Percentiles rank a stretch among this genome's conserved stretches.
Conservation (phyloP, 768 basidiomycete genomes). For the Suillus brevipes region DNA sequence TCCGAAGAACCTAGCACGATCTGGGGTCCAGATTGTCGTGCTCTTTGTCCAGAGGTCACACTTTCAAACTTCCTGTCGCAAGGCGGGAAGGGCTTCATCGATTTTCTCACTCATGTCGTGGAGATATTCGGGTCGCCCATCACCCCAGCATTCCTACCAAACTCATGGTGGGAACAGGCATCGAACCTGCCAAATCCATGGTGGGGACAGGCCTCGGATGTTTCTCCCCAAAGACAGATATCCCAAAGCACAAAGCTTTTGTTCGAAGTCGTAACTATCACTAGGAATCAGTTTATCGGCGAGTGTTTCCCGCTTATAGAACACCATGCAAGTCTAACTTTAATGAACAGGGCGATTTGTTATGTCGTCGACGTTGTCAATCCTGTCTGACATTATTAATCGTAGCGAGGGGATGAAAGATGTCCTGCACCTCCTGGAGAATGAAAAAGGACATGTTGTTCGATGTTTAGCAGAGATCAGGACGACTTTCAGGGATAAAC, state of each 20-base stretch:
- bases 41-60: slow-evolving; percentile 21
- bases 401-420: slow-evolving; percentile 1
- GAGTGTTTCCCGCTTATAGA: not conserved
- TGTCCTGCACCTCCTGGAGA: slow-evolving; percentile 1
- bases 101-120: slow-evolving; percentile 4
- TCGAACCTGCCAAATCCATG: slow-evolving; percentile 16
- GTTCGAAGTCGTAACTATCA: slow-evolving; percentile 13
- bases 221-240: slow-evolving; percentile 3
- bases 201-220: slow-evolving; percentile 8
- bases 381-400: not conserved
- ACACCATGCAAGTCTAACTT: not conserved
- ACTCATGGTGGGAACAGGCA: slow-evolving; percentile 5
- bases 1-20: not conserved
- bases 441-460: not conserved
- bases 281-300: slow-evolving; percentile 22
- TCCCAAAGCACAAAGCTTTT: slow-evolving; percentile 1
- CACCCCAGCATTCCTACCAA: not conserved
- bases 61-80: slow-evolving; percentile 11
- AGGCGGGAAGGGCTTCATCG: slow-evolving; percentile 10
- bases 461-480: not conserved
- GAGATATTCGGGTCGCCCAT: slow-evolving; percentile 6
- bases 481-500: slow-evolving; percentile 13
- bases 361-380: not conserved
- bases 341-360: slow-evolving; percentile 12
- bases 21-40: slow-evolving; percentile 15